Percentiles rank a stretch among this genome's conserved stretches.
Conservation (phyloP, 140 eudicot genomes). For the Bidens hawaiensis region DNA sequence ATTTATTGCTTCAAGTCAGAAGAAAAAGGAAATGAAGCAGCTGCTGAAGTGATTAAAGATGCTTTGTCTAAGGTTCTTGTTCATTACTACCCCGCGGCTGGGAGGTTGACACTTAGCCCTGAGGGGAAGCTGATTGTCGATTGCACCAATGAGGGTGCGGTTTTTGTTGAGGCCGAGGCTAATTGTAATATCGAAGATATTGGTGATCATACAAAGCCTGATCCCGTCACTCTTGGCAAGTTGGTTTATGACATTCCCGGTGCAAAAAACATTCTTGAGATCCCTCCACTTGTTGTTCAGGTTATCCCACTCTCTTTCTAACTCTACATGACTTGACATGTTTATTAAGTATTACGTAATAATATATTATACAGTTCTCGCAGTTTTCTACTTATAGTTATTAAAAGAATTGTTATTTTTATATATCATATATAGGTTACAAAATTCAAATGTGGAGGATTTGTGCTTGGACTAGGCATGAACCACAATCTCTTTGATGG, state of each 20-base stretch:
- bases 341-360: too few species aligned
- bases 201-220: slow-evolving; percentile 89
- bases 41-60: slow-evolving; percentile 55
- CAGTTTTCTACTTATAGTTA: background rate
- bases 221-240: slow-evolving; percentile 80
- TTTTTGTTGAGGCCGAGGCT: slow-evolving; percentile 93
- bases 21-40: slow-evolving; percentile 70
- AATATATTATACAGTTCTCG: background rate
- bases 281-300: slow-evolving; percentile 90
- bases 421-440: too few species aligned
- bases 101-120: slow-evolving; percentile 65
- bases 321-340: too few species aligned
- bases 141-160: slow-evolving; percentile 78
- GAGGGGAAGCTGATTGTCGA: slow-evolving; percentile 71
- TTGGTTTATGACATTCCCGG: slow-evolving; percentile 80
- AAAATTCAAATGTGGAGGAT: slow-evolving; percentile 88
- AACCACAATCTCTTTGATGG: slow-evolving; percentile 87
- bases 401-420: too few species aligned
- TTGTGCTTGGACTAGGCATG: slow-evolving; percentile 73
- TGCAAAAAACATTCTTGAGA: slow-evolving; percentile 63
- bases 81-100: slow-evolving; percentile 87
- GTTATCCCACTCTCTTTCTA: slow-evolving; percentile 25
- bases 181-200: slow-evolving; percentile 58
- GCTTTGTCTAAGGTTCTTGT: slow-evolving; percentile 84
- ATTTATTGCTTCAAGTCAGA: slow-evolving; percentile 76